A percentile compares a stretch with the other conserved stretches of the same genome.
phyloP scores from a whole-genome alignment of 2,329 filamentous ascomycete species.

The Aspergillus jensenii region DNA sequence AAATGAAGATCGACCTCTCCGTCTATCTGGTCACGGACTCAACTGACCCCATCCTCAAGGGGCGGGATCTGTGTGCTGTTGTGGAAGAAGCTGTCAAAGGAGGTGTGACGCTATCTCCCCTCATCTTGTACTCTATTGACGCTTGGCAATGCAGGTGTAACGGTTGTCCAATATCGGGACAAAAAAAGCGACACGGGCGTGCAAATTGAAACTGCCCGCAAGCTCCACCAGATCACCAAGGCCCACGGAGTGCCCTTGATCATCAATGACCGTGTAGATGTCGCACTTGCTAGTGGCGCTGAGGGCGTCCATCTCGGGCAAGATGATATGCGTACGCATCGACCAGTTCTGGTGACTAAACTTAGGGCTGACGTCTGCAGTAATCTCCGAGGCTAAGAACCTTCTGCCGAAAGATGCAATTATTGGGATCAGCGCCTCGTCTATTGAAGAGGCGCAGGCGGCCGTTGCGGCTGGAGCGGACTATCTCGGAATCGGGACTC shows the following conservation, averaged over 20 bases:
- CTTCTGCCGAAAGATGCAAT: constrained; percentile 76
- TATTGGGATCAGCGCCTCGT: constrained; percentile 85
- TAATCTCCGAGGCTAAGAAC: constrained; percentile 63
- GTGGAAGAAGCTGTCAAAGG: constrained; percentile 75
- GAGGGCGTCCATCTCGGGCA: constrained; percentile 95
- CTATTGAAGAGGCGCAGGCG: constrained; percentile 66
- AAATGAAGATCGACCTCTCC: constrained; percentile 66
- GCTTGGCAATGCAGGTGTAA: constrained; percentile 56
- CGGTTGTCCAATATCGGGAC: constrained; percentile 86
- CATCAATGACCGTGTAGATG: constrained; percentile 91
- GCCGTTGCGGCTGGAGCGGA: constrained; percentile 78
- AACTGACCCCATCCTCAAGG: constrained; percentile 77
- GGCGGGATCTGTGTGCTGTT: constrained; percentile 67
- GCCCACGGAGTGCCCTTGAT: constrained; percentile 72
- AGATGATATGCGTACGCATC: constrained; percentile 74
- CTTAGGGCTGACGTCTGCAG: constrained; percentile 36
- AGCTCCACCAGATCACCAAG: constrained; percentile 69
- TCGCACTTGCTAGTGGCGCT: constrained; percentile 78
- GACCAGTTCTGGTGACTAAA: no score
- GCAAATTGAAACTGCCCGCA: constrained; percentile 68
- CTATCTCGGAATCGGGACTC: constrained; percentile 87
- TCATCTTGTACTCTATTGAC: constrained; percentile 5
- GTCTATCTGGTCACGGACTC: constrained; percentile 93
- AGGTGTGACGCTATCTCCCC: constrained; percentile 48
- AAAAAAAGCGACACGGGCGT: constrained; percentile 74